A percentile compares a stretch with the other conserved stretches of the same genome.
These are phyloP conservation scores for Metschnikowia chrysomelidarum DNA, from an alignment of 805 yeast genomes.

Conservation along the genomic window DNA sequence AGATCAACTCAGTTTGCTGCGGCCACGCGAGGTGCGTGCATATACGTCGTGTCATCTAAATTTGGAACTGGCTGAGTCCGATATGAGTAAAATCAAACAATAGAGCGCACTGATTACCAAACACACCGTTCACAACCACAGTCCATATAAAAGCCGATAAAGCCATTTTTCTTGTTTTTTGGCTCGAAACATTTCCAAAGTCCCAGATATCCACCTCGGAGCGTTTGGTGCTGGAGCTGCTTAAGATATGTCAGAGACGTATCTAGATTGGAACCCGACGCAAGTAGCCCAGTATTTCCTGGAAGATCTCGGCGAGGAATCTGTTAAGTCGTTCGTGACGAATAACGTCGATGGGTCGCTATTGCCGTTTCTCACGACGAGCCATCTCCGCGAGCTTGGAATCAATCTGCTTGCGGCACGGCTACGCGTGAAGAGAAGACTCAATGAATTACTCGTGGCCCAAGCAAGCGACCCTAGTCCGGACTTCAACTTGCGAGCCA, in stretches of 20 bases:
- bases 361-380: constrained; percentile 63
- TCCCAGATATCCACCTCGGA: no score
- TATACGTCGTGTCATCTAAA: constrained; percentile 4
- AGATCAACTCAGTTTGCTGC: no score
- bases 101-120: no score
- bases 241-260: constrained; percentile 30
- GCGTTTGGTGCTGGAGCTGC: no score
- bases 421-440: constrained; percentile 55
- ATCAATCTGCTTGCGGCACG: constrained; percentile 53
- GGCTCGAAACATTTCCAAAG: no score
- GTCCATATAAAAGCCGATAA: no score
- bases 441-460: constrained; percentile 49
- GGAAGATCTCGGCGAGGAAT: constrained; percentile 23
- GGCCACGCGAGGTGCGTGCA: constrained; percentile 8
- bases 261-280: constrained; percentile 45
- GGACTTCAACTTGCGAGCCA: constrained; percentile 27
- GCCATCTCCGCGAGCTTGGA: constrained; percentile 74
- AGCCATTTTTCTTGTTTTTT: no score
- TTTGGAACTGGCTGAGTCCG: constrained; percentile 1
- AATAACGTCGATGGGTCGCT: constrained; percentile 74
- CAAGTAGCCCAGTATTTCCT: constrained; percentile 40
- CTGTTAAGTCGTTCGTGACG: constrained; percentile 40
- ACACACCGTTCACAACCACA: constrained; percentile 1
- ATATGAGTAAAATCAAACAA: no score
- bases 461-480: constrained; percentile 26